These are phyloP conservation scores for Cladophialophora carrionii DNA, from an alignment of 2,329 filamentous ascomycete species.

Conservation along the genomic window DNA sequence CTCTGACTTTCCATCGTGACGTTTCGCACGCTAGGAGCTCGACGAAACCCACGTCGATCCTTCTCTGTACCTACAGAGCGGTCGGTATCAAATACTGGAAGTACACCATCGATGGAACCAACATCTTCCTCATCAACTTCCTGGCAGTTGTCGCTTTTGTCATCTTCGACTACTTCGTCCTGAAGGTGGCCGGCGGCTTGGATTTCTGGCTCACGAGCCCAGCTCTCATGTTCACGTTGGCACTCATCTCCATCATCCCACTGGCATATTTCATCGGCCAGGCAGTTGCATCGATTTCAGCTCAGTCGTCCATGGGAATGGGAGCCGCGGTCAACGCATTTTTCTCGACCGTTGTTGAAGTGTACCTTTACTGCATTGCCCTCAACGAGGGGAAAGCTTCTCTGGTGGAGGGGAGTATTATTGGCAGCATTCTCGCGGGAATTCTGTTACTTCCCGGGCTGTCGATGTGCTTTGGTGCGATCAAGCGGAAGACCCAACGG, in stretches of 20 bases:
- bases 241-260: slow-evolving; percentile 89
- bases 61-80: slow-evolving; percentile 95
- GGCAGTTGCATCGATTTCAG: slow-evolving; percentile 96
- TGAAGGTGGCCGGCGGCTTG: slow-evolving; percentile 69
- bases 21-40: slow-evolving; percentile 71
- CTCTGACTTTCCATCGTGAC: slow-evolving; percentile 90
- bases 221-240: slow-evolving; percentile 82
- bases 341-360: slow-evolving; percentile 96
- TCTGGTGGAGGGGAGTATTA: slow-evolving; percentile 93
- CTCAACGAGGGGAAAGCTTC: slow-evolving; percentile 88
- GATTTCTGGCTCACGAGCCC: slow-evolving; percentile 76
- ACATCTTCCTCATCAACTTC: slow-evolving; percentile 98
- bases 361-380: slow-evolving; percentile 95
- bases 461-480: slow-evolving; percentile 98
- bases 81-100: slow-evolving; percentile 98
- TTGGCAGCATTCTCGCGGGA: slow-evolving; percentile 96
- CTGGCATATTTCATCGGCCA: slow-evolving; percentile 98
- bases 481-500: slow-evolving; percentile 96
- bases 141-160: slow-evolving; percentile 92
- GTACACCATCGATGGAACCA: slow-evolving; percentile 96
- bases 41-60: slow-evolving; percentile 76
- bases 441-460: slow-evolving; percentile 91
- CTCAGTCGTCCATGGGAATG: slow-evolving; percentile 96
- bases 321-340: slow-evolving; percentile 97
- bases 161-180: slow-evolving; percentile 86